phyloP scores from a whole-genome alignment of 2,329 filamentous ascomycete species.

The Arthrinium phaeospermum region DNA sequence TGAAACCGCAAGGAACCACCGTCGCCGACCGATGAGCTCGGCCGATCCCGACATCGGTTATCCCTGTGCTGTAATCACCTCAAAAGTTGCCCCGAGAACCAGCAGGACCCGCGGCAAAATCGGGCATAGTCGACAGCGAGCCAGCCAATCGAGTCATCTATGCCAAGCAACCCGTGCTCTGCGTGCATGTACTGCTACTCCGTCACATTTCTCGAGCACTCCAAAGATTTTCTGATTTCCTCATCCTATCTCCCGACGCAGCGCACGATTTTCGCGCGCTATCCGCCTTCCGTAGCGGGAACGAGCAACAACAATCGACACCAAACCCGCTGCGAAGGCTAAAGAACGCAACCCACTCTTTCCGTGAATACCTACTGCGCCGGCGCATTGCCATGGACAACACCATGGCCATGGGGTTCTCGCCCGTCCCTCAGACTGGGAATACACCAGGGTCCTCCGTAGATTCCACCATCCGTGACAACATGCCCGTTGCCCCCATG shows the following conservation, averaged over 20 bases:
- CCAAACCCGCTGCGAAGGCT: background rate
- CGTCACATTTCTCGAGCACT: slow-evolving; percentile 2
- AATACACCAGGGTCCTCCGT: background rate
- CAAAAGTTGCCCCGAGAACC: slow-evolving; percentile 4
- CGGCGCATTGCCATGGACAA: slow-evolving; percentile 11
- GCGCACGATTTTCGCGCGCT: slow-evolving; percentile 1
- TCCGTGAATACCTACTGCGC: slow-evolving; percentile 15
- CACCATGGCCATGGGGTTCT: slow-evolving; percentile 11
- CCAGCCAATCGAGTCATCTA: background rate
- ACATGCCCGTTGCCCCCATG: background rate
- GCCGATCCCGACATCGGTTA: slow-evolving; percentile 12
- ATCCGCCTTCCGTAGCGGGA: slow-evolving; percentile 11
- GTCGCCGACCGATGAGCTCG: slow-evolving; percentile 5
- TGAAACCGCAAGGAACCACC: background rate
- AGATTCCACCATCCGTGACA: slow-evolving; percentile 14
- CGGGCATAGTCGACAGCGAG: slow-evolving; percentile 7
- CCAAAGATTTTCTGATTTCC: background rate
- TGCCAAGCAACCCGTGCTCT: slow-evolving; percentile 11
- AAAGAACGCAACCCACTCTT: slow-evolving; percentile 8
- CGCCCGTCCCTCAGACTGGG: background rate
- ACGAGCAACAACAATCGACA: background rate
- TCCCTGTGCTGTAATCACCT: slow-evolving; percentile 5
- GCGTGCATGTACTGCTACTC: slow-evolving; percentile 4
- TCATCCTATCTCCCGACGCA: slow-evolving; percentile 1
- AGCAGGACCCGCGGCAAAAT: slow-evolving; percentile 1